Evolutionary conservation across 2,329 filamentous ascomycete species (phyloP).

Genomic region (Stagonosporopsis tanaceti): DNA sequence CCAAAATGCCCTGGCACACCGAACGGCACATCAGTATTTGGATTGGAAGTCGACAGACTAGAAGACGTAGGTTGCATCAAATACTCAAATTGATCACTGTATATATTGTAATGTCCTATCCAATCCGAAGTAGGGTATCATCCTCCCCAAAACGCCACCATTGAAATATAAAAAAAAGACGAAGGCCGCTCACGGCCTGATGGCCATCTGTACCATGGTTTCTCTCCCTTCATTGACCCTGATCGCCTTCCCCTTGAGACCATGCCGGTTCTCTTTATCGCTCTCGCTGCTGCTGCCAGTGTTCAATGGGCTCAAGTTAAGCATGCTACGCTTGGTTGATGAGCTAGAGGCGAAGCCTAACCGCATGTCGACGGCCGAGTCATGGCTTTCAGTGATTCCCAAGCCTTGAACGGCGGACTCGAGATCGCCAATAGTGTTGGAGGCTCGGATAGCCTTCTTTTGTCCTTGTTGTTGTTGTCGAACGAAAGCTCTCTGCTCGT

Average conservation of each 20-base stretch:
- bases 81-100: neutral
- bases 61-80: neutral
- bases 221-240: slow-evolving; percentile 34
- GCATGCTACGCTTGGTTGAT: slow-evolving; percentile 3
- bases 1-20: too few relatives aligned
- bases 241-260: slow-evolving; percentile 33
- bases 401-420: slow-evolving; percentile 40
- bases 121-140: slow-evolving; percentile 20
- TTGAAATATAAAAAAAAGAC: neutral
- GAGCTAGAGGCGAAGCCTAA: slow-evolving; percentile 14
- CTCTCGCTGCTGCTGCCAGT: slow-evolving; percentile 29
- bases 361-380: slow-evolving; percentile 36
- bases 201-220: slow-evolving; percentile 34
- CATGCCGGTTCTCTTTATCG: slow-evolving; percentile 40
- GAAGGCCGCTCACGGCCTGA: slow-evolving; percentile 23
- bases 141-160: slow-evolving; percentile 10
- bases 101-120: neutral
- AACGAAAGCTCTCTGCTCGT: slow-evolving; percentile 34
- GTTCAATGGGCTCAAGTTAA: slow-evolving; percentile 9
- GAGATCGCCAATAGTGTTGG: slow-evolving; percentile 30
- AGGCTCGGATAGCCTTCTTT: slow-evolving; percentile 11
- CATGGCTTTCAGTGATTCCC: slow-evolving; percentile 37
- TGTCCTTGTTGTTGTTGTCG: slow-evolving; percentile 9
- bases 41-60: too few relatives aligned
- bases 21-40: too few relatives aligned